Base-by-base conservation (phyloP, 352 stramenopile species). In the Pythium oligandrum region DNA sequence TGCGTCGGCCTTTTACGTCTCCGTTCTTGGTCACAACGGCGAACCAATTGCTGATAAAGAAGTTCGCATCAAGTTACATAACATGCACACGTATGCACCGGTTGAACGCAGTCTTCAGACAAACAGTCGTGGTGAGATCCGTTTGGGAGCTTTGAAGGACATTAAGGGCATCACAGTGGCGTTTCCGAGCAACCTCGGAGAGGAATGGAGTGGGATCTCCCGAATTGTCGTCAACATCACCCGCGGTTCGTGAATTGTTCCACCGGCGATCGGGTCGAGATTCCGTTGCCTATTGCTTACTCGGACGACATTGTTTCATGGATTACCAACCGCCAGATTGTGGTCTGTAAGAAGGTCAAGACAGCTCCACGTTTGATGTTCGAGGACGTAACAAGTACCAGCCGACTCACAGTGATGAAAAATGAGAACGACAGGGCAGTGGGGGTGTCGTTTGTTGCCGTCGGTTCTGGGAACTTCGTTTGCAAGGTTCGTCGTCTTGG, bases 1-100 rank as follows among this genome's bases (percentile, higher is more conserved):
- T 26, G 61, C 53, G 31, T 49, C 38, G 26, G 64, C 72, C 10
- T 82, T 73, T 44, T 37, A 46, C 31, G 51, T 83, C 8, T 36
- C 71, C 8, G 59, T 77, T 2, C 49, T 79, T n/a, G 72, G 75
- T 11, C 75, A 83, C 51, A 86, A 86, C 46, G 72, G 75, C 26
- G 72, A 86, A 54, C 40, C 58, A 7, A 57, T 86, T 30, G 35
- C 53, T 4, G 59, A 64, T 12, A 59, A 64, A 26, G 38, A 54
- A 30, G 44, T 69, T 9, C 32, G 48, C 17, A 53, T 78, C 30
- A 36, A 6, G 5, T 54, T 72, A 12, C 54, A 66, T 4, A 68
- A 83, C 6, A 12, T 58, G 1, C 67, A 81, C 31, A 65, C 61
- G 35, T 40, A 37, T 0, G 47, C 53, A 3, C 4, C 46, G 10